These are phyloP conservation scores for Globisporangium recalcitrans DNA, from an alignment of 352 stramenopile genomes.

Conservation along the genomic window DNA sequence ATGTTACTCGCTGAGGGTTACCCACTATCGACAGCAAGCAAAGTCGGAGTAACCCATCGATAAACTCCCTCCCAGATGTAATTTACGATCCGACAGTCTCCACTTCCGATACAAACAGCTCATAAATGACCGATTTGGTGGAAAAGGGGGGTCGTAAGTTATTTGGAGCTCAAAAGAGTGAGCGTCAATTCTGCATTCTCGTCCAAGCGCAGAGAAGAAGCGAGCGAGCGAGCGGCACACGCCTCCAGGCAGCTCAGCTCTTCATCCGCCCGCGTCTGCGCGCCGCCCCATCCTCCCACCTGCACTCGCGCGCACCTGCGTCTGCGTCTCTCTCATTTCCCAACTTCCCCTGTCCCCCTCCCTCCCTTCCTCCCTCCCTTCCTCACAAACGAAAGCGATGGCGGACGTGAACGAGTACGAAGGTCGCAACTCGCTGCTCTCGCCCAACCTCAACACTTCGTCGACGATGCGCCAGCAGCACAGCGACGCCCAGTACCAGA, in stretches of 20 bases:
- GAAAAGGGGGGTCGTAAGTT: not conserved
- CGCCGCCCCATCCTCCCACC: not conserved
- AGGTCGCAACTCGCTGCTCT: constrained; percentile 16
- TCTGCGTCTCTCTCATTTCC: constrained; percentile 4
- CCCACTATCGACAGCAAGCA: not conserved
- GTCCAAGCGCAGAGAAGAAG: not conserved
- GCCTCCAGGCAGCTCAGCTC: not conserved
- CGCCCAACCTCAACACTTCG: constrained; percentile 1
- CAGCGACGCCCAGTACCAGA: not conserved
- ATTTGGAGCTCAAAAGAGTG: not conserved
- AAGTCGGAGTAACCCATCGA: not conserved
- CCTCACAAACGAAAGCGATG: constrained; percentile 1
- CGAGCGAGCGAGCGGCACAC: not conserved
- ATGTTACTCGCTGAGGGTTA: not conserved
- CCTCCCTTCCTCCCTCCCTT: not conserved
- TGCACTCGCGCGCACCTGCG: not conserved
- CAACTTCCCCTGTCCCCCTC: not conserved
- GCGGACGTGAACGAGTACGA: constrained; percentile 7
- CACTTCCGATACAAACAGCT: not conserved
- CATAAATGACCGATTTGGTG: not conserved
- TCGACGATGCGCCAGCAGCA: not conserved
- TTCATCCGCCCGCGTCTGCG: not conserved
- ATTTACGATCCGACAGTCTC: not conserved
- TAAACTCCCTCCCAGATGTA: not conserved
- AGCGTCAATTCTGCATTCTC: not conserved